phyloP scores from a whole-genome alignment of 2,329 filamentous ascomycete species.

The Fusarium secorum region DNA sequence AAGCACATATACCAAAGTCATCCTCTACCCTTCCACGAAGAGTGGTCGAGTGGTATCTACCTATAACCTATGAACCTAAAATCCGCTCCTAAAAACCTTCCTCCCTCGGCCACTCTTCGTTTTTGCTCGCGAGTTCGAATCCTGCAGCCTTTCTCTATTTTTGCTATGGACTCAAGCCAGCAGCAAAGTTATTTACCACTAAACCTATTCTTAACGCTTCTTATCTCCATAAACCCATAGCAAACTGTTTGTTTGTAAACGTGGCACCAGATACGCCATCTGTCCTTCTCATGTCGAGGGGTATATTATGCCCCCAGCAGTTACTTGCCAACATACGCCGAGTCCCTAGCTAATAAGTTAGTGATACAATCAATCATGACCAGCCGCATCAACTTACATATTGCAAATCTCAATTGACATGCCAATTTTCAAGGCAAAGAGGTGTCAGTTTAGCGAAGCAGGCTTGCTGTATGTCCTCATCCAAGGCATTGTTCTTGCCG shows the following conservation, averaged over 20 bases:
- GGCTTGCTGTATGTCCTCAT: background rate
- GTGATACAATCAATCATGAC: background rate
- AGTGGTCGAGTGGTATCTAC: conserved; percentile 18
- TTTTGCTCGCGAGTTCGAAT: conserved; percentile 7
- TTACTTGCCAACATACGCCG: no score
- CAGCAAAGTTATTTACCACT: background rate
- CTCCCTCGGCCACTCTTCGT: background rate
- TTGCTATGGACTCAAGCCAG: background rate
- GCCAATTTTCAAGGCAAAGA: background rate
- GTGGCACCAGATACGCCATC: background rate
- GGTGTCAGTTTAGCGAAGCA: background rate
- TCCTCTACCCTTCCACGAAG: background rate
- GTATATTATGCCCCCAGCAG: background rate
- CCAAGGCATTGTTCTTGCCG: background rate
- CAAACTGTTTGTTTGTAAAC: background rate
- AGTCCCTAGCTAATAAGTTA: background rate
- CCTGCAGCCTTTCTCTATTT: background rate
- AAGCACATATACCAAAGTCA: background rate
- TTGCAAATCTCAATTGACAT: background rate
- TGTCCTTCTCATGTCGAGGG: background rate
- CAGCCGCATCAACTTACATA: background rate
- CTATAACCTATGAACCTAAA: conserved; percentile 1
- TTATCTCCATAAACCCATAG: background rate
- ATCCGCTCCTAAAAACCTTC: background rate
- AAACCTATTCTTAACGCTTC: background rate